Conservation (phyloP, 345 rosid species). For the Populus tremula region DNA sequence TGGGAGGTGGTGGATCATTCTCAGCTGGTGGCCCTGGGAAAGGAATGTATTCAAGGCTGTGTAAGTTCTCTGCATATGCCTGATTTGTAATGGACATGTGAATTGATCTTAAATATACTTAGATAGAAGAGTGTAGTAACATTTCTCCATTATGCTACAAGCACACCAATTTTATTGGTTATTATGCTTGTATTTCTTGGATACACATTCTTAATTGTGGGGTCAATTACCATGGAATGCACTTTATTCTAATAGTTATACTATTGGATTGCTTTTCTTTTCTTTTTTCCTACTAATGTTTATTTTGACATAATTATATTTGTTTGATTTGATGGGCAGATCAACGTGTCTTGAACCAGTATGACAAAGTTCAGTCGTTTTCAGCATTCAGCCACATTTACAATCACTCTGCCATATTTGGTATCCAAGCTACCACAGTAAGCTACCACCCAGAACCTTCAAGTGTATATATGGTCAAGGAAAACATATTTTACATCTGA, state of each 20-base stretch:
- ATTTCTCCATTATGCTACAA: background rate
- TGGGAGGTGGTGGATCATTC: slow-evolving; percentile 99
- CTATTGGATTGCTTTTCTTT: background rate
- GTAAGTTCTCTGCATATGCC: slow-evolving; percentile 42
- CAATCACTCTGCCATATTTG: slow-evolving; percentile 70
- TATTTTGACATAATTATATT: slow-evolving; percentile 1
- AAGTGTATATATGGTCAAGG: background rate
- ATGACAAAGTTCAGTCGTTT: slow-evolving; percentile 69
- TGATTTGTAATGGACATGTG: background rate
- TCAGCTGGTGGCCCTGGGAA: slow-evolving; percentile 98
- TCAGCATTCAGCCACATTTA: slow-evolving; percentile 83
- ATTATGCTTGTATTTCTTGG: background rate
- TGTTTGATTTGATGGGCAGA: slow-evolving; percentile 45
- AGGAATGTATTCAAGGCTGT: slow-evolving; percentile 91
- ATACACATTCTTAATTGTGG: background rate
- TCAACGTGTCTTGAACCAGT: slow-evolving; percentile 66
- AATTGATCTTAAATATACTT: background rate
- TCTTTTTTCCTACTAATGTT: background rate
- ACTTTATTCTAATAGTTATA: background rate
- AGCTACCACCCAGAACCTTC: slow-evolving; percentile 23
- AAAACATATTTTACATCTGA: no score
- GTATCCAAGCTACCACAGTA: slow-evolving; percentile 75
- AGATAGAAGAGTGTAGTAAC: background rate
- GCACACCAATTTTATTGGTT: background rate
- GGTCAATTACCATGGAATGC: background rate